Evolutionary conservation across 139 green algal genomes (phyloP).

Genomic region (Raphidocelis subcapitata): DNA sequence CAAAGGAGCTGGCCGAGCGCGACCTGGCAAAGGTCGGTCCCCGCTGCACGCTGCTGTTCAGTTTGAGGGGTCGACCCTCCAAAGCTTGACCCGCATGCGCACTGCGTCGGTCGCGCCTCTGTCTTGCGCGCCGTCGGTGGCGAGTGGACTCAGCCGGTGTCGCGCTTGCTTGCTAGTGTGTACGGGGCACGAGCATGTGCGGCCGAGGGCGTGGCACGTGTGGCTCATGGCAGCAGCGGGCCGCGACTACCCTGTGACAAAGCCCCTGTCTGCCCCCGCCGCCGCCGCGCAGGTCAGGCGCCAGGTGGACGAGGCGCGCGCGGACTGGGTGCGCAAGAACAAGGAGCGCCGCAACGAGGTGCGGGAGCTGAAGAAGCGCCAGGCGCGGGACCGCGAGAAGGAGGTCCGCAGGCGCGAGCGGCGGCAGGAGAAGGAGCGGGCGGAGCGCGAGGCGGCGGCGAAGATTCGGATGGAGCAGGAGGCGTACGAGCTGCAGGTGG

Average conservation of each 20-base stretch:
- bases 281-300: conserved; percentile 29
- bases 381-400: conserved; percentile 66
- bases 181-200: no score
- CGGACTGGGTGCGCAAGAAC: conserved; percentile 72
- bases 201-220: no score
- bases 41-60: no score
- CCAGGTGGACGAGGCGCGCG: conserved; percentile 64
- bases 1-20: conserved; percentile 74
- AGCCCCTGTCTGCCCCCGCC: no score
- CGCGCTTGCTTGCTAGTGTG: no score
- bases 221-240: no score
- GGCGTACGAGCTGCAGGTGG: conserved; percentile 62
- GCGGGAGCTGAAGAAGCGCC: conserved; percentile 70
- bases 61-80: no score
- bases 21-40: conserved; percentile 67
- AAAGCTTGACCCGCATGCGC: no score
- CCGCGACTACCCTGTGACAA: no score
- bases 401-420: conserved; percentile 58
- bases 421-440: conserved; percentile 51
- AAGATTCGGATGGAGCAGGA: conserved; percentile 67
- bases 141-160: no score
- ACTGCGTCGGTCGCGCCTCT: no score
- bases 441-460: conserved; percentile 48
- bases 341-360: conserved; percentile 75
- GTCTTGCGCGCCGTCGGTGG: no score